A percentile compares a stretch with the other conserved stretches of the same genome.
Conservation (phyloP, 2,329 filamentous ascomycete species). For the Stagonosporopsis vannaccii region DNA sequence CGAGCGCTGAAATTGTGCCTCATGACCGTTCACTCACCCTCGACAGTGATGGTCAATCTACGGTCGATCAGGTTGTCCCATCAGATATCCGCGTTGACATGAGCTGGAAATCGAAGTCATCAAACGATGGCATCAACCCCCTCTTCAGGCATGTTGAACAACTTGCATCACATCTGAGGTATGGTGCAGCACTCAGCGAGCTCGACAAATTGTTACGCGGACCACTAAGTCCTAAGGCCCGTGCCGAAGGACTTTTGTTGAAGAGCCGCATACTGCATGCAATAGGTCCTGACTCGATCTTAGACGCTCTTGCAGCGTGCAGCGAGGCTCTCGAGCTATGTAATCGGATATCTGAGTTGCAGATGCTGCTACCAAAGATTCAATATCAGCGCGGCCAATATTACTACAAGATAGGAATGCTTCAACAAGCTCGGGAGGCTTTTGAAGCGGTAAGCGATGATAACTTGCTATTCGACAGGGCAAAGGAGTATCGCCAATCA, state of each 20-base stretch:
- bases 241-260: slow-evolving; percentile 39
- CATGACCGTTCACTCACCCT: background rate
- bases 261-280: slow-evolving; percentile 39
- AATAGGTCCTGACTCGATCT: slow-evolving; percentile 32
- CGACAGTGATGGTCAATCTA: slow-evolving; percentile 8
- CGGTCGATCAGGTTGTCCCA: slow-evolving; percentile 6
- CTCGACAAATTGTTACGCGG: slow-evolving; percentile 37
- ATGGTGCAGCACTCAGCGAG: slow-evolving; percentile 33
- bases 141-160: slow-evolving; percentile 31
- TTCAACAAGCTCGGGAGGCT: slow-evolving; percentile 31
- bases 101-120: slow-evolving; percentile 8
- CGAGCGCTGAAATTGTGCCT: slow-evolving; percentile 5
- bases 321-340: slow-evolving; percentile 43
- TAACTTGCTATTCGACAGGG: slow-evolving; percentile 19
- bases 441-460: slow-evolving; percentile 24
- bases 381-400: slow-evolving; percentile 38
- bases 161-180: slow-evolving; percentile 27
- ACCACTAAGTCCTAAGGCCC: slow-evolving; percentile 32
- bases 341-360: slow-evolving; percentile 28
- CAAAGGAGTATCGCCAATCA: slow-evolving; percentile 23
- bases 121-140: slow-evolving; percentile 18
- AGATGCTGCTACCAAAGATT: slow-evolving; percentile 32
- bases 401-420: slow-evolving; percentile 33
- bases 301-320: slow-evolving; percentile 41
- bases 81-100: slow-evolving; percentile 5